Evolutionary conservation across 768 basidiomycete species (phyloP), one percentile per base, ranked within the genome.

Genomic region (Tylopilus sp.): DNA sequence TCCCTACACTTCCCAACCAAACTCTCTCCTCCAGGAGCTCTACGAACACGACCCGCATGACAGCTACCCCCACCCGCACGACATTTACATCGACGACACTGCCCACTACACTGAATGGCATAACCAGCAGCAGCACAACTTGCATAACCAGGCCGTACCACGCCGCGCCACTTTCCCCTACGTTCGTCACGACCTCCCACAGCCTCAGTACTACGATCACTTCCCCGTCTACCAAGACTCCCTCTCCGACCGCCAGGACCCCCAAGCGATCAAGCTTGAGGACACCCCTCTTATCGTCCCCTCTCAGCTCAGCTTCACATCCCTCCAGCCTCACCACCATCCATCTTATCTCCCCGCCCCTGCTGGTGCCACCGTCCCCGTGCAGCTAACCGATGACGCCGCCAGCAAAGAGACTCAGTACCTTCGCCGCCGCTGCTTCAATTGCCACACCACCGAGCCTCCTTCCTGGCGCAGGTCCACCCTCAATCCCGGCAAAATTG

Each of bases 321-420:
- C 51, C 22, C 57, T 57, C 61, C 69, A 71, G 22, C 56, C 73
- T 52, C 69, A 58, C 53, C 61, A 56, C 63, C 68, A 72, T 18
- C 69, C 74, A 54, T 68, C 75, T 47, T 76, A 69, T 60, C 66
- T 79, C 47, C 68, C 75, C 3, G 66, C 69, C 11, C 70, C 76
- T 40, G 60, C 69, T 7, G 80, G 79, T 12, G 45, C 61, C 0
- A 6, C 54, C 7, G 55, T 90, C 31, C 81, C 82, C 49, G 85
- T 92, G 7, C 89, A 90, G 68, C 88, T 92, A 73, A 93, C 91
- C 0, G 91, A 93, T 71, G 91, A 93, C 64, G 91, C 91, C 13
- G 87, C 89, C 2, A 86, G 84, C 39, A 93, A 93, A 70, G 91
- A 93, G 68, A 93, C 91, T 0, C 91, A 93, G 71, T 91, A 90